Evolutionary conservation across 2,329 filamentous ascomycete species (phyloP), one percentile per base, ranked within the genome.

Genomic region (Diaporthe humulicola): DNA sequence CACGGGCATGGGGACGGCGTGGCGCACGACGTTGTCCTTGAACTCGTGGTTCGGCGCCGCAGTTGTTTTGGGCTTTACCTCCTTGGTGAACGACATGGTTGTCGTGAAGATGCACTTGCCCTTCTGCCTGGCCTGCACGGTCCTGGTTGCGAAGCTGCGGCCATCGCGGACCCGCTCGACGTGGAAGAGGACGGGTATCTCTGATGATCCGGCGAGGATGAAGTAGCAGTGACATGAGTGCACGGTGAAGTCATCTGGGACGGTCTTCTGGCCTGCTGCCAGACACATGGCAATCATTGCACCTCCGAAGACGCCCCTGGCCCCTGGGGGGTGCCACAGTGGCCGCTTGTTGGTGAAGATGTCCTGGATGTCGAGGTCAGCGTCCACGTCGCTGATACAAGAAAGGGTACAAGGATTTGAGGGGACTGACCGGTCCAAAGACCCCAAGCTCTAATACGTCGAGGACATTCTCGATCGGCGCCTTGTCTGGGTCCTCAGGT

Each of bases 181-280:
- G 82, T 98, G 95, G 86, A 98, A 98, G 76, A 98, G 89, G 78
- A 98, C 94, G 42, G 97, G 96, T 25, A 97, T 93, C 75, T 93
- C 91, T 17, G 91, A 89, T 81, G 96, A 94, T 38, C 97, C 97
- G 6, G 96, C 96, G 2, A 98, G 92, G 45, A 99, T 92, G 84
- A 99, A 99, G 87, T 98, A 99, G 90, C 97, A 98, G 89, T 99
- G 97, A 94, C 98, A 98, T 81, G 93, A 96, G 87, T 99, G 97
- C 67, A 97, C 92, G 75, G 92, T 90, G 84, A 98, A 98, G 82
- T 94, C 88, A 36, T 87, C 83, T 0, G 93, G 93, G 2, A 99
- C 94, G 12, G 97, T 99, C 81, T 92, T 91, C 84, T 98, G 95
- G 33, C 95, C 97, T 2, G 97, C 95, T 60, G 94, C 90, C 36